Conservation (phyloP, 192 early-diverging fungal genomes). For the Lunasporangiospora selenospora region DNA sequence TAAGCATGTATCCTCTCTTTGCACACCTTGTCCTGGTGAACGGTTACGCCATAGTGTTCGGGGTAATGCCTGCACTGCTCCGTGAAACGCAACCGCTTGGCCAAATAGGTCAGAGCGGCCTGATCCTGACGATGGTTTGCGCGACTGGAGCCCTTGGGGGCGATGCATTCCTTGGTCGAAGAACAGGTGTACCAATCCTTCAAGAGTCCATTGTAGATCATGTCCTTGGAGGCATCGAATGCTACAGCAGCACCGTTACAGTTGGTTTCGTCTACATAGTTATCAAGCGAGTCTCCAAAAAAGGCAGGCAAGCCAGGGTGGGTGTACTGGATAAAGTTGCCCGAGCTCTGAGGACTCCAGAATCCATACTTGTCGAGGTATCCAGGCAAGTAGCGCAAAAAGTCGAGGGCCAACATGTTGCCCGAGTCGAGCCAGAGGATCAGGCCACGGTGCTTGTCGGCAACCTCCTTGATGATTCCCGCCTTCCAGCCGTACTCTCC, state of each 20-base stretch:
- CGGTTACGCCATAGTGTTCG: slow-evolving; percentile 53
- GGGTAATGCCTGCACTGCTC: slow-evolving; percentile 50
- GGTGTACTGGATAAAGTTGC: slow-evolving; percentile 50
- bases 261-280: slow-evolving; percentile 46
- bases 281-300: slow-evolving; percentile 36
- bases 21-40: slow-evolving; percentile 58
- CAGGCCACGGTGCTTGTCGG: slow-evolving; percentile 49
- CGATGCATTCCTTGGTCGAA: slow-evolving; percentile 55
- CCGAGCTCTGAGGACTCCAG: slow-evolving; percentile 53
- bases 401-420: slow-evolving; percentile 52
- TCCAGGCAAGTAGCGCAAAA: slow-evolving; percentile 50
- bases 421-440: slow-evolving; percentile 61
- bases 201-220: slow-evolving; percentile 49
- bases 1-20: slow-evolving; percentile 47
- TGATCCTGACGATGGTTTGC: slow-evolving; percentile 64
- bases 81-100: slow-evolving; percentile 32
- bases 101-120: slow-evolving; percentile 57
- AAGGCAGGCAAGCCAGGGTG: slow-evolving; percentile 56
- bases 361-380: slow-evolving; percentile 53
- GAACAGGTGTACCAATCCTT: slow-evolving; percentile 54
- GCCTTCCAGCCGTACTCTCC: slow-evolving; percentile 67
- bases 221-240: slow-evolving; percentile 49
- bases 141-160: slow-evolving; percentile 56
- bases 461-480: slow-evolving; percentile 57
- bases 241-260: slow-evolving; percentile 63